Evolutionary conservation across 176 grass and related monocot genomes (phyloP), one percentile per base, ranked within the genome.

Genomic region (Luzula sylvatica): DNA sequence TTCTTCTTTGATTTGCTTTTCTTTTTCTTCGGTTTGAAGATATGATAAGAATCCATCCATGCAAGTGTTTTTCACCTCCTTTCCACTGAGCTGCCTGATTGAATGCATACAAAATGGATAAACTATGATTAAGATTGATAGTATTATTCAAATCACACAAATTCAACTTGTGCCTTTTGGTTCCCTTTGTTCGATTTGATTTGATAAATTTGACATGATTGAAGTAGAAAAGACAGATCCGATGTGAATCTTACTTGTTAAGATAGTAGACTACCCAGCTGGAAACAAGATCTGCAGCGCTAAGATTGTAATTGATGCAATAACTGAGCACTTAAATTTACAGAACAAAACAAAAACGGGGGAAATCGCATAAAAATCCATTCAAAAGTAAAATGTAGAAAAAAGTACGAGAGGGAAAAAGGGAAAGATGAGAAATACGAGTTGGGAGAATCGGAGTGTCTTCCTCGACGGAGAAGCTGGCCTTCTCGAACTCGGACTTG

Each of bases 261-360:
- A 95, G 90, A 55, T 88, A 88, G 53, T 85, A 88, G 11, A 87
- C 74, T 69, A 88, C 84, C 90, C 90, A 95, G 47, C 80, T 84
- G 50, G 84, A 95, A 50, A 83, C 70, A 21, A 88, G 90, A 56
- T 88, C 83, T 12, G 57, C 72, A 3, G 84, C 58, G 67, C 58
- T 82, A 66, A 95, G 79, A 66, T 88, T 88, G 80, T 76, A 95
- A 71, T 88, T 95, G 90, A 88, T 76, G 77, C 90, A 95, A 60
- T 75, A 95, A 17, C 75, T 88, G 13, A 95, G 77, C 85, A 88
- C 90, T 95, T 65, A 46, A 20, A 42, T 32, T 42, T 24, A 19
- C 29, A 57, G 41, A 42, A 27, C 3, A 28, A 32, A 38, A 38
- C 3, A 23, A 0, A 20, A 35, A 22, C 42, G 8, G 23, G 0